These are phyloP conservation scores for Cordyceps cateniannulata DNA, from an alignment of 2,329 filamentous ascomycete genomes.

Conservation along the genomic window DNA sequence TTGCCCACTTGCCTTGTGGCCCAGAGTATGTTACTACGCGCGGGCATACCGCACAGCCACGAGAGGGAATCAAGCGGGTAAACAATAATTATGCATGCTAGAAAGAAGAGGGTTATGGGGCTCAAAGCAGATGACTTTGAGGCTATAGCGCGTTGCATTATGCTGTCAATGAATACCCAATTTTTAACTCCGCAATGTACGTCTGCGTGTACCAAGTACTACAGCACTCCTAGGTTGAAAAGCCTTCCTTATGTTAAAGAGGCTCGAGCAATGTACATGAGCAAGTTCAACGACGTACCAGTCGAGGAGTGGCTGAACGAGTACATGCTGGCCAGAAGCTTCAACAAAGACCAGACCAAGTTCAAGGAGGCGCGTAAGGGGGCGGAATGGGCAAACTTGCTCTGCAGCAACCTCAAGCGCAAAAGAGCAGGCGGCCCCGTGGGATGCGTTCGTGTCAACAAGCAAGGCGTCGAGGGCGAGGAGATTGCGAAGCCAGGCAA, in stretches of 20 bases:
- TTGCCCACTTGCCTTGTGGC: background rate
- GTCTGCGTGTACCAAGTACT: background rate
- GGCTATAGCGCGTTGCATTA: background rate
- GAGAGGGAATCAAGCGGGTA: background rate
- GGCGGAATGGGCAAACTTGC: background rate
- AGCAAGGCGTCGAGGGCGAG: background rate
- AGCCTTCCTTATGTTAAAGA: background rate
- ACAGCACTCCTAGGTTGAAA: background rate
- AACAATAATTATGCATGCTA: background rate
- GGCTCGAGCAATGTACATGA: background rate
- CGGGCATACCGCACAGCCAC: background rate
- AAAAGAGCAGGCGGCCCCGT: background rate
- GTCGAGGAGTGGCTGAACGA: background rate
- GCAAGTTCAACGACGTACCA: background rate
- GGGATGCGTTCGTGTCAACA: background rate
- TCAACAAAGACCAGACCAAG: background rate
- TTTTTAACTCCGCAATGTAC: background rate
- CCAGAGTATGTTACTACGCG: background rate
- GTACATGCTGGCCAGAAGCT: background rate
- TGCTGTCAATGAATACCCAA: background rate
- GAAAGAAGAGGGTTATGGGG: too few species aligned
- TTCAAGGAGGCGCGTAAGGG: background rate
- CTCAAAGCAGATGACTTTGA: background rate
- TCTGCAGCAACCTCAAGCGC: background rate
- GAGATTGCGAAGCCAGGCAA: background rate